Evolutionary conservation across 2,329 filamentous ascomycete species (phyloP).

Genomic region (Gnomoniopsis sp.): DNA sequence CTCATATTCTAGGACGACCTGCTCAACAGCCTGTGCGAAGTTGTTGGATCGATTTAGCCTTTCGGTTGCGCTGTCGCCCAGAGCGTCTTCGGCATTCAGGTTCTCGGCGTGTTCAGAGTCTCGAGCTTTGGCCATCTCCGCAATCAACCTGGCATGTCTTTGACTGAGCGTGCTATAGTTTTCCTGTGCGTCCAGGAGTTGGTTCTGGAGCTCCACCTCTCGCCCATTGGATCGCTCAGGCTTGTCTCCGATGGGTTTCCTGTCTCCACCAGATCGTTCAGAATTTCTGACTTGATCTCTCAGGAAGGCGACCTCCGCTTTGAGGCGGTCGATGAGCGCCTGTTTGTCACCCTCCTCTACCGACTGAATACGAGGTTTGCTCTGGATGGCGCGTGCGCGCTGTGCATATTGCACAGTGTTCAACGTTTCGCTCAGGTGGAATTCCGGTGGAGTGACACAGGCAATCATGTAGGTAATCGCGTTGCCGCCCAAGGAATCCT

Average conservation of each 20-base stretch:
- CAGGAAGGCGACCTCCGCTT: slow-evolving; percentile 89
- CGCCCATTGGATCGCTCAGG: slow-evolving; percentile 77
- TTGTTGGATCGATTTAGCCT: slow-evolving; percentile 91
- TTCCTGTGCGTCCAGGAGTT: slow-evolving; percentile 87
- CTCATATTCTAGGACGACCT: slow-evolving; percentile 95
- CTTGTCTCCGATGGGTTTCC: slow-evolving; percentile 64
- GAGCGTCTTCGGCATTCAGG: slow-evolving; percentile 55
- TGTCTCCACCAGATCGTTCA: slow-evolving; percentile 62
- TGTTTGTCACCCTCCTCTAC: slow-evolving; percentile 92
- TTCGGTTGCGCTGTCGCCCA: slow-evolving; percentile 78
- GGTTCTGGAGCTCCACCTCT: slow-evolving; percentile 88
- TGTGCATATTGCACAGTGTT: slow-evolving; percentile 98
- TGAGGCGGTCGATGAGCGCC: slow-evolving; percentile 86
- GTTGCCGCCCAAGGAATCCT: slow-evolving; percentile 94
- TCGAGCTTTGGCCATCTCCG: slow-evolving; percentile 84
- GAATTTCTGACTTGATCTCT: slow-evolving; percentile 88
- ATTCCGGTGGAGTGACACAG: slow-evolving; percentile 94
- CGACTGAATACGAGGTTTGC: slow-evolving; percentile 94
- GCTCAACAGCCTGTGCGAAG: slow-evolving; percentile 92
- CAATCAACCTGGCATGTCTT: slow-evolving; percentile 91
- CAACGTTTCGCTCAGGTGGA: slow-evolving; percentile 93
- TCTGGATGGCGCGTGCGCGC: slow-evolving; percentile 92
- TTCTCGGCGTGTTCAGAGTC: slow-evolving; percentile 64
- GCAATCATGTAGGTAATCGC: slow-evolving; percentile 99
- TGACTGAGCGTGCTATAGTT: slow-evolving; percentile 90